Evolutionary conservation across 306 rosid species (phyloP).

Genomic region (Sesbania bispinosa): DNA sequence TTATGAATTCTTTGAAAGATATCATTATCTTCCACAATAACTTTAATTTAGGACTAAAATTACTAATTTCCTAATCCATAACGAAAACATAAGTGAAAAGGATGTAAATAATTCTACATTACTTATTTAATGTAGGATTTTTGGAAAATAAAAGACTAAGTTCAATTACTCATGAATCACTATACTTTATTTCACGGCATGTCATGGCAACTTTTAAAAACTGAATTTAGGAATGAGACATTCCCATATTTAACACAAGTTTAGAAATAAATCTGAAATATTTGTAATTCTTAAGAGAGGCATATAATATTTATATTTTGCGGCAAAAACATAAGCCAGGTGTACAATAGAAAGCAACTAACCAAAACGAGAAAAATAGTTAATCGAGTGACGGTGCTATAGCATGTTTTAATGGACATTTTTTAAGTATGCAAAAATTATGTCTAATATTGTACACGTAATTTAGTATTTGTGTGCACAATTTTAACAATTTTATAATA

Average conservation of each 20-base stretch:
- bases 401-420: too few species aligned
- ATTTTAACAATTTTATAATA: too few species aligned
- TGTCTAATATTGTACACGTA: too few species aligned
- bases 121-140: not conserved
- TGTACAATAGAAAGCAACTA: too few species aligned
- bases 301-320: not conserved
- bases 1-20: too few species aligned
- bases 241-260: not conserved
- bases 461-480: too few species aligned
- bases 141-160: not conserved
- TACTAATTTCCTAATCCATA: not conserved
- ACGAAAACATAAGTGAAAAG: not conserved
- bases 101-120: too few species aligned
- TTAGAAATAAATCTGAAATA: not conserved
- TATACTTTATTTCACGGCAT: too few species aligned
- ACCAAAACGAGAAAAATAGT: too few species aligned
- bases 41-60: not conserved
- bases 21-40: not conserved
- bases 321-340: too few species aligned
- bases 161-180: not conserved
- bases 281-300: not conserved
- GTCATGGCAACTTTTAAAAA: not conserved
- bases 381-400: too few species aligned
- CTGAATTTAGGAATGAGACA: not conserved
- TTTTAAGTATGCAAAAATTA: too few species aligned